These are phyloP conservation scores for Tylopilus sp. DNA, from an alignment of 768 basidiomycete species.

Conservation along the genomic window DNA sequence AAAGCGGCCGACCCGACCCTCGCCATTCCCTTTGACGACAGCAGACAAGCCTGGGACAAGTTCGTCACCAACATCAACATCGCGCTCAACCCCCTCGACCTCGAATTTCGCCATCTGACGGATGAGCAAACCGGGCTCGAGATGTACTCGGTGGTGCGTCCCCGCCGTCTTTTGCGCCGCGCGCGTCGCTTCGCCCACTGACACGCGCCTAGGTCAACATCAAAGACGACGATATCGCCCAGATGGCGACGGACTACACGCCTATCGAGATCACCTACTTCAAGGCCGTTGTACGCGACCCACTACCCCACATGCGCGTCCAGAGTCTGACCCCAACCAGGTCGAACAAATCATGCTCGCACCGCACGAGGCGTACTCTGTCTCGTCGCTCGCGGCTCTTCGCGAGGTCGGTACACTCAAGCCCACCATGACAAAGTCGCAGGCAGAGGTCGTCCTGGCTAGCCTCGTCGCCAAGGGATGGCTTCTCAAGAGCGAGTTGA, in stretches of 20 bases:
- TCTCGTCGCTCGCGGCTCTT: slow-evolving; percentile 74
- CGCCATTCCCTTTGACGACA: slow-evolving; percentile 40
- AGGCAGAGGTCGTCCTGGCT: slow-evolving; percentile 65
- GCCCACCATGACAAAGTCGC: slow-evolving; percentile 66
- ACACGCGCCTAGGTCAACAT: slow-evolving; percentile 59
- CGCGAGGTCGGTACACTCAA: slow-evolving; percentile 64
- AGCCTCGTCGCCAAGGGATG: slow-evolving; percentile 86
- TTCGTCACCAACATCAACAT: slow-evolving; percentile 61
- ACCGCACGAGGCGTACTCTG: slow-evolving; percentile 66
- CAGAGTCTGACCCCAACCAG: slow-evolving; percentile 36
- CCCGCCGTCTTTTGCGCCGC: background rate
- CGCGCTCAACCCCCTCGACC: slow-evolving; percentile 62
- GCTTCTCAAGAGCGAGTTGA: slow-evolving; percentile 69
- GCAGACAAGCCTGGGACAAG: slow-evolving; percentile 50
- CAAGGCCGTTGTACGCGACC: slow-evolving; percentile 65
- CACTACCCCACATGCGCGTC: no score
- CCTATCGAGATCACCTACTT: slow-evolving; percentile 80
- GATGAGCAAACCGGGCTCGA: slow-evolving; percentile 65
- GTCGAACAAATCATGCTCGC: slow-evolving; percentile 87
- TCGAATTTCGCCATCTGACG: slow-evolving; percentile 62
- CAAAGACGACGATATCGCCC: slow-evolving; percentile 78
- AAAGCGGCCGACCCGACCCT: slow-evolving; percentile 54
- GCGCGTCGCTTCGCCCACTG: background rate
- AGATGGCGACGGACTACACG: slow-evolving; percentile 80
- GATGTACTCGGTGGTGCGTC: slow-evolving; percentile 66